These are phyloP conservation scores for Trametes maxima DNA, from an alignment of 768 basidiomycete species.

Conservation along the genomic window DNA sequence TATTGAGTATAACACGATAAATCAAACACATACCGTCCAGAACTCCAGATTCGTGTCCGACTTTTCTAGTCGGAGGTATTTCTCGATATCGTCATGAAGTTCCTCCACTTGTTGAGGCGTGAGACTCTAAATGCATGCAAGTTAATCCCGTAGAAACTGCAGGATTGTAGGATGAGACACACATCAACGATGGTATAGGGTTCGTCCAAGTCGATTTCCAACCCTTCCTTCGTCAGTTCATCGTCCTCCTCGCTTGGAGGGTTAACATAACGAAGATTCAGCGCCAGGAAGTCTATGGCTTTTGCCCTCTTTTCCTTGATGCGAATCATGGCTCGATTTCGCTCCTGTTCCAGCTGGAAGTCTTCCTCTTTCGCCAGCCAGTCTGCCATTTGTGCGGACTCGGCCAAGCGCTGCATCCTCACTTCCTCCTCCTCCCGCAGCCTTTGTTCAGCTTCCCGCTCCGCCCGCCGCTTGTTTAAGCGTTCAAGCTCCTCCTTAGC, in stretches of 20 bases:
- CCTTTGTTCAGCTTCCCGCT: constrained; percentile 86
- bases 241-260: constrained; percentile 68
- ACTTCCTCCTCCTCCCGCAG: constrained; percentile 93
- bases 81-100: constrained; percentile 91
- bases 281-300: constrained; percentile 95
- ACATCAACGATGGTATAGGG: constrained; percentile 98
- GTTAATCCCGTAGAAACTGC: background rate
- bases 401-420: constrained; percentile 84
- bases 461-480: constrained; percentile 86
- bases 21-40: constrained; percentile 75
- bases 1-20: background rate
- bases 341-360: constrained; percentile 95
- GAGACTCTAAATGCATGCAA: constrained; percentile 60
- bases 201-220: constrained; percentile 98
- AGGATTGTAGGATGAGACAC: constrained; percentile 33
- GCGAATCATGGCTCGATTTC: constrained; percentile 86
- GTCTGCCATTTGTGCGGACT: constrained; percentile 97
- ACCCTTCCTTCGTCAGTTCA: constrained; percentile 70
- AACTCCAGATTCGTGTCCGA: constrained; percentile 89
- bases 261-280: constrained; percentile 93
- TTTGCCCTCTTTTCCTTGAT: constrained; percentile 97
- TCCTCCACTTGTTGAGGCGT: constrained; percentile 88
- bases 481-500: constrained; percentile 95
- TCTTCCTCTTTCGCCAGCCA: constrained; percentile 98
- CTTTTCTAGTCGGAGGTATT: constrained; percentile 86